Evolutionary conservation across 2,329 filamentous ascomycete species (phyloP).

Genomic region (Dactylellina cionopaga): DNA sequence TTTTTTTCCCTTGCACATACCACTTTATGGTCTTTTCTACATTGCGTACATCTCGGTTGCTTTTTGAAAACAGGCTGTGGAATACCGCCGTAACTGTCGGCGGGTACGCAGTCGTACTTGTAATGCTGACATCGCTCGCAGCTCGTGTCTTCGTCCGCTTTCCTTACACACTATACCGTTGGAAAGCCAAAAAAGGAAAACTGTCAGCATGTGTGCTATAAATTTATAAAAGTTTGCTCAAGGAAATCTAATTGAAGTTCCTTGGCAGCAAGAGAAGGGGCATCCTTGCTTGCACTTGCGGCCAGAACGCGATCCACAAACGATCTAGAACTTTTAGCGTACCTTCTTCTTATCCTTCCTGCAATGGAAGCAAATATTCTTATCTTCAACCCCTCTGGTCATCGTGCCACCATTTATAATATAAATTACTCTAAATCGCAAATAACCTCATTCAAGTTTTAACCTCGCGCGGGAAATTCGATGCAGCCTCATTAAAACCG

Average conservation of each 20-base stretch:
- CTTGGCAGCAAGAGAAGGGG: constrained; percentile 25
- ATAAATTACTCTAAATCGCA: constrained; percentile 15
- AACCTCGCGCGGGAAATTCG: constrained; percentile 29
- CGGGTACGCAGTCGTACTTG: constrained; percentile 50
- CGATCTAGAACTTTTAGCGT: constrained; percentile 29
- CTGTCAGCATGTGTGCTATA: constrained; percentile 16
- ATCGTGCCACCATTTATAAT: constrained; percentile 41
- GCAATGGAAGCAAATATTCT: constrained; percentile 52
- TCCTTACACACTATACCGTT: constrained; percentile 34
- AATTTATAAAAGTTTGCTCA: not conserved
- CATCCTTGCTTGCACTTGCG: constrained; percentile 39
- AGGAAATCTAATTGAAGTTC: not conserved
- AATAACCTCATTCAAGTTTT: constrained; percentile 38
- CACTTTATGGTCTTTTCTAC: constrained; percentile 51
- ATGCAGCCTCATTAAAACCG: constrained; percentile 32
- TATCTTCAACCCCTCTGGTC: constrained; percentile 51
- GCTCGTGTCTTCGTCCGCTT: constrained; percentile 39
- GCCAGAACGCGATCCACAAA: constrained; percentile 20
- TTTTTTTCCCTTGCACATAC: constrained; percentile 25
- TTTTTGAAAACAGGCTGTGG: constrained; percentile 51
- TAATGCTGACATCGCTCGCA: constrained; percentile 50
- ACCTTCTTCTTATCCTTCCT: constrained; percentile 53
- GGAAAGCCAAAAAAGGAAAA: constrained; percentile 14
- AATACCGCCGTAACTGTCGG: constrained; percentile 50
- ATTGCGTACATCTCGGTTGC: constrained; percentile 48